These are phyloP conservation scores for Kazachstania taianensis DNA, from an alignment of 805 yeast species.

Conservation along the genomic window DNA sequence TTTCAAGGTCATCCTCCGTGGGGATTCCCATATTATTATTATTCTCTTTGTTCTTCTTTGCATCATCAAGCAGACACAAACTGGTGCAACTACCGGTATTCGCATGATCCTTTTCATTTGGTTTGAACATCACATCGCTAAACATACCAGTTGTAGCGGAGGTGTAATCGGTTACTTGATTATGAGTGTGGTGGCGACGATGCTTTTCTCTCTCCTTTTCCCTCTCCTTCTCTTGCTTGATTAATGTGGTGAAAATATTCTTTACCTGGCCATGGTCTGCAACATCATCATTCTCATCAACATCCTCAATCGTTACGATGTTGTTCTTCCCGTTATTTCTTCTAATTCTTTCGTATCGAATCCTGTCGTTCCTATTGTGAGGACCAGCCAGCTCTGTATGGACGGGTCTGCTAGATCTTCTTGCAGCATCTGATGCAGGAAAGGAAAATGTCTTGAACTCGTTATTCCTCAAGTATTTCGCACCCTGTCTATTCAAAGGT, in stretches of 20 bases:
- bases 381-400: no score
- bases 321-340: constrained; percentile 1
- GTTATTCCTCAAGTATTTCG: no score
- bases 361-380: no score
- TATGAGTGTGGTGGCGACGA: constrained; percentile 3
- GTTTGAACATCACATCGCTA: constrained; percentile 19
- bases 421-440: no score
- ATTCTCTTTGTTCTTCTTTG: not conserved
- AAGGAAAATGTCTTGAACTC: no score
- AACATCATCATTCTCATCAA: constrained; percentile 2
- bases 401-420: no score
- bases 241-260: constrained; percentile 4
- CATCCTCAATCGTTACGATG: constrained; percentile 2
- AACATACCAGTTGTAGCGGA: constrained; percentile 24
- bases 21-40: not conserved
- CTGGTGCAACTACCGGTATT: not conserved
- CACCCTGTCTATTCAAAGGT: no score
- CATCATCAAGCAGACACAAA: not conserved
- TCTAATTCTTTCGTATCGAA: no score
- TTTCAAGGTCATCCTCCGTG: not conserved
- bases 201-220: constrained; percentile 1
- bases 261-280: not conserved
- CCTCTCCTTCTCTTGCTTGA: constrained; percentile 3
- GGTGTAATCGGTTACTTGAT: constrained; percentile 14
- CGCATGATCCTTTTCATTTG: not conserved